Conservation (phyloP, 2,329 filamentous ascomycete genomes). For the Trichothecium sympodiale region DNA sequence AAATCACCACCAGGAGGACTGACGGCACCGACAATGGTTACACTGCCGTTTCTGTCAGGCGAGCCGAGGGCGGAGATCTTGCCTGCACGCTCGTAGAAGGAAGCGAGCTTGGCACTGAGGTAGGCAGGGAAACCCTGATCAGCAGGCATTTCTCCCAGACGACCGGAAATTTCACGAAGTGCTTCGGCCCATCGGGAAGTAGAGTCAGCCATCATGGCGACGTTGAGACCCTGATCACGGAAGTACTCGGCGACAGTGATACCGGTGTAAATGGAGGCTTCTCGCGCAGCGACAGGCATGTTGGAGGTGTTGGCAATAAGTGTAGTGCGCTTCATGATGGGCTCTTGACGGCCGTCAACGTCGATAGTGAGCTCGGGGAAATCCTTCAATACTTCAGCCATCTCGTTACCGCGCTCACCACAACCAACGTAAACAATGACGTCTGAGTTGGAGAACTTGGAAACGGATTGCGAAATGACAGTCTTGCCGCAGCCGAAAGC, state of each 20-base stretch:
- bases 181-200: constrained; percentile 98
- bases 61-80: constrained; percentile 77
- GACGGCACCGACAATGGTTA: constrained; percentile 96
- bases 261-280: constrained; percentile 96
- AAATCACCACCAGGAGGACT: constrained; percentile 98
- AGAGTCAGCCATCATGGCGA: constrained; percentile 99
- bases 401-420: constrained; percentile 95
- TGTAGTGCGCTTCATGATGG: constrained; percentile 99
- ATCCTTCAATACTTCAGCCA: constrained; percentile 99
- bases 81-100: constrained; percentile 98
- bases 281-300: constrained; percentile 97
- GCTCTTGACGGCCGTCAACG: constrained; percentile 86
- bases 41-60: constrained; percentile 78
- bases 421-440: constrained; percentile 95
- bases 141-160: constrained; percentile 98
- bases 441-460: constrained; percentile 99
- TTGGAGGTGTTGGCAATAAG: constrained; percentile 99
- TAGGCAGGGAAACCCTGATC: constrained; percentile 99
- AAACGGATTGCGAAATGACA: constrained; percentile 95
- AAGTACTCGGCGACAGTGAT: constrained; percentile 96
- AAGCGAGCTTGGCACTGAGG: constrained; percentile 89
- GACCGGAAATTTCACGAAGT: constrained; percentile 95
- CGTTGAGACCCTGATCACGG: constrained; percentile 90
- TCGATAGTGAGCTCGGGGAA: constrained; percentile 97
- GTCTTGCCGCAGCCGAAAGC: constrained; percentile 99